phyloP scores from a whole-genome alignment of 1,284 basidiomycete species.

The Neolentinus lepideus region DNA sequence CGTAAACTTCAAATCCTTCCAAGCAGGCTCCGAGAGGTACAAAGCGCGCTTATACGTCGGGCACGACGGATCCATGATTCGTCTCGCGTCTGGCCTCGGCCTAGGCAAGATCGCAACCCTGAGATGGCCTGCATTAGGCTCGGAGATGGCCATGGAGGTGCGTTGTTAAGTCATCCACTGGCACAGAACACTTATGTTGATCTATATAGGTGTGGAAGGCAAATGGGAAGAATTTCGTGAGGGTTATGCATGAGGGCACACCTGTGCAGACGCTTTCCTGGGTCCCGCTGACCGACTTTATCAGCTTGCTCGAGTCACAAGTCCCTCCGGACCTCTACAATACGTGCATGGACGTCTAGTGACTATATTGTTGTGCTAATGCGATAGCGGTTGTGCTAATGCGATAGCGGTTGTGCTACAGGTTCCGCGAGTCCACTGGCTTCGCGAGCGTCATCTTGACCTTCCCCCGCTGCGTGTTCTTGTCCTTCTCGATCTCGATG shows the following conservation, averaged over 20 bases:
- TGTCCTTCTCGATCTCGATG: slow-evolving; percentile 92
- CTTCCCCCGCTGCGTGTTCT: slow-evolving; percentile 87
- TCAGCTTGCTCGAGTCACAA: slow-evolving; percentile 25
- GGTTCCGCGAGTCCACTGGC: slow-evolving; percentile 52
- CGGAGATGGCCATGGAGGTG: slow-evolving; percentile 45
- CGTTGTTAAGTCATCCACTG: slow-evolving; percentile 8
- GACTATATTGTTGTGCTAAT: no score
- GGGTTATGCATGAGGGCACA: slow-evolving; percentile 39
- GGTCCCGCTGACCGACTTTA: slow-evolving; percentile 30
- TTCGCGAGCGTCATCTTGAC: slow-evolving; percentile 85
- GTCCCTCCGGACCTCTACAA: slow-evolving; percentile 30
- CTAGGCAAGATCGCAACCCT: slow-evolving; percentile 28
- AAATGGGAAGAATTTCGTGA: slow-evolving; percentile 26
- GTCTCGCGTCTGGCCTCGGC: slow-evolving; percentile 39
- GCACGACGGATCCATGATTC: slow-evolving; percentile 45
- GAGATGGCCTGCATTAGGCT: slow-evolving; percentile 45
- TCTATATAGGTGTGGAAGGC: slow-evolving; percentile 34
- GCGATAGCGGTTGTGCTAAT: no score
- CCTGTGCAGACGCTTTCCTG: slow-evolving; percentile 31
- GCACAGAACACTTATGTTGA: neutral
- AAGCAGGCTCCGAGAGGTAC: slow-evolving; percentile 24
- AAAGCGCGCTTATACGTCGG: slow-evolving; percentile 39
- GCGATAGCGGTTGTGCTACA: slow-evolving; percentile 20
- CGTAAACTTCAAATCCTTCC: slow-evolving; percentile 24
- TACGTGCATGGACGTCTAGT: slow-evolving; percentile 12